Evolutionary conservation across 768 basidiomycete genomes (phyloP).

Genomic region (Boletus subcaerulescens): DNA sequence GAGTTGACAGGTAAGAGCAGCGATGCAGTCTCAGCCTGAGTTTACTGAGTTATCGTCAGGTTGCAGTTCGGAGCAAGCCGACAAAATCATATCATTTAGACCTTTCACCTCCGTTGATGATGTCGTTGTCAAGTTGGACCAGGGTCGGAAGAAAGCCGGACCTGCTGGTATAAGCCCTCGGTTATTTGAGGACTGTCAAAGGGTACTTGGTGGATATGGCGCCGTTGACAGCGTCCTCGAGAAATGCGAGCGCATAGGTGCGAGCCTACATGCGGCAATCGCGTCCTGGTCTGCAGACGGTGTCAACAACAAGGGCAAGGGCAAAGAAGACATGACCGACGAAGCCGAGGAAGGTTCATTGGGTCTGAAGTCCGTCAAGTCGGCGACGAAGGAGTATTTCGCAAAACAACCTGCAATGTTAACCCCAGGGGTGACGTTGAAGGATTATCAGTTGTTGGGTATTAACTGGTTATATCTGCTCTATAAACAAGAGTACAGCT

Average conservation of each 20-base stretch:
- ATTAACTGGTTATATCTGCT: conserved; percentile 95
- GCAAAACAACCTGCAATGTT: conserved; percentile 69
- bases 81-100: conserved; percentile 70
- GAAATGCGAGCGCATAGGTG: conserved; percentile 85
- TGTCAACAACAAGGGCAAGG: conserved; percentile 36
- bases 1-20: conserved; percentile 65
- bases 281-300: conserved; percentile 63
- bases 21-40: neutral
- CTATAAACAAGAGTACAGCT: conserved; percentile 76
- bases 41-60: conserved; percentile 40
- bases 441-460: conserved; percentile 97
- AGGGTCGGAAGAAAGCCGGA: conserved; percentile 84
- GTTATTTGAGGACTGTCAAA: conserved; percentile 86
- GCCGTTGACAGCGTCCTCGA: conserved; percentile 86
- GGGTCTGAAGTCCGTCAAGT: conserved; percentile 47
- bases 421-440: conserved; percentile 67
- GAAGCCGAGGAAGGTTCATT: conserved; percentile 62
- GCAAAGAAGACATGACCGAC: conserved; percentile 34
- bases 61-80: conserved; percentile 78
- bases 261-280: conserved; percentile 68
- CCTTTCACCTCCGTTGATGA: conserved; percentile 80
- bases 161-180: conserved; percentile 82
- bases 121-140: conserved; percentile 69
- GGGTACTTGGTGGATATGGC: conserved; percentile 81
- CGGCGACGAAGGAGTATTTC: conserved; percentile 60